Evolutionary conservation across 2,329 filamentous ascomycete genomes (phyloP), one percentile per base, ranked within the genome.

Genomic region (Phoma sp.): DNA sequence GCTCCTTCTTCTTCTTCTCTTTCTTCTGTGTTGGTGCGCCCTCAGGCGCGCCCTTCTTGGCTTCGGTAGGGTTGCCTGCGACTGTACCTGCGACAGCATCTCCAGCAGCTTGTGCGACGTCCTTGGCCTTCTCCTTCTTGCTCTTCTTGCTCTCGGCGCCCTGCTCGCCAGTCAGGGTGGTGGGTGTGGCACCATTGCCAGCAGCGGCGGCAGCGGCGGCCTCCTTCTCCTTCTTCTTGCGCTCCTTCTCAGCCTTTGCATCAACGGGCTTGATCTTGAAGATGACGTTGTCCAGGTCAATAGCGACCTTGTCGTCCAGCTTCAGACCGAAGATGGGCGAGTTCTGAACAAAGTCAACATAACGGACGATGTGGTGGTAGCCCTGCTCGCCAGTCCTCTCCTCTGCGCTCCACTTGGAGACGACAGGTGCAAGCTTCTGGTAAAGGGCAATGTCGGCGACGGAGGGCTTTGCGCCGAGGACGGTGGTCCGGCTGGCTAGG

Each of bases 291-390:
- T 92, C 87, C 43, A 86, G 80, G 74, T 97, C 87, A 64, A 98
- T 84, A 63, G 80, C 79, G 68, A 97, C 79, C 82, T 95, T 96
- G 71, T 95, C 87, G 57, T 83, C 80, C 61, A 96, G 79, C 57
- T 84, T 83, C 56, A 96, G 81, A 15, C 83, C 87, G 59, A 96
- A 83, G 38, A 86, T 64, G 1, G 87, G 81, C 39, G 90, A 89
- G 80, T 96, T 96, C 82, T 98, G 93, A 61, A 98, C 91, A 74
- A 97, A 96, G 79, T 97, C 93, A 71, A 97, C 78, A 74, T 91
- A 90, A 63, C 93, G 91, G 53, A 97, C 91, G 63, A 98, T 90
- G 78, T 98, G 88, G 60, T 96, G 93, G 76, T 89, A 89, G 57
- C 93, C 93, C 60, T 92, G 84, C 80, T 96, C 87, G 59, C 93